phyloP scores from a whole-genome alignment of 2,329 filamentous ascomycete species.

The Nannizziopsis arthrosporioides region DNA sequence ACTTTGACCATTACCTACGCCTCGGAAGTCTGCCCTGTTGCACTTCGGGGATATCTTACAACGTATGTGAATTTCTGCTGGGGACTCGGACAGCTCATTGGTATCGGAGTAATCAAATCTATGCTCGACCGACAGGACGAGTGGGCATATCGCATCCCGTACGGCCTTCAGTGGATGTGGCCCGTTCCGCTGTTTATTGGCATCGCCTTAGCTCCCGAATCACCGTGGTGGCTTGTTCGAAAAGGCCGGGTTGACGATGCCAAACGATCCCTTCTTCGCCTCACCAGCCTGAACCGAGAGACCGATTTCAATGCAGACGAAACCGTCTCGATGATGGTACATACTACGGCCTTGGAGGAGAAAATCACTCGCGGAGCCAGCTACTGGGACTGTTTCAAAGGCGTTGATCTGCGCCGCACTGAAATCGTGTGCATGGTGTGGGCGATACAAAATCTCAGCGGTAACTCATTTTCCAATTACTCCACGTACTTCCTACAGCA shows the following conservation, averaged over 20 bases:
- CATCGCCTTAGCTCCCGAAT: conserved; percentile 40
- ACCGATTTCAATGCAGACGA: conserved; percentile 70
- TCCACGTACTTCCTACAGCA: conserved; percentile 50
- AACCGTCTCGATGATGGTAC: conserved; percentile 83
- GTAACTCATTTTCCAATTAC: conserved; percentile 54
- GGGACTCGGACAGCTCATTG: conserved; percentile 41
- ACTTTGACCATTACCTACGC: conserved; percentile 39
- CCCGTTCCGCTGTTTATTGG: conserved; percentile 39
- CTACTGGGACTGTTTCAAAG: conserved; percentile 76
- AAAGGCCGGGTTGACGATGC: conserved; percentile 38
- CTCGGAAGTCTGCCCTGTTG: conserved; percentile 38
- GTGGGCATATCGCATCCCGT: conserved; percentile 44
- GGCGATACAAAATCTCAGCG: conserved; percentile 53
- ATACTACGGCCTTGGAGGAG: conserved; percentile 71
- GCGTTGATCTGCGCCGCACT: conserved; percentile 64
- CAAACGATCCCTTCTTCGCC: conserved; percentile 31
- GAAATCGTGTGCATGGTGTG: conserved; percentile 59
- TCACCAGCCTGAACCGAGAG: conserved; percentile 42
- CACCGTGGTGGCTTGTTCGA: conserved; percentile 42
- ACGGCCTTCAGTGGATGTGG: conserved; percentile 45
- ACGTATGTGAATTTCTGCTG: conserved; percentile 39
- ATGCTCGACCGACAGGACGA: conserved; percentile 37
- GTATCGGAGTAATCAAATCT: conserved; percentile 40
- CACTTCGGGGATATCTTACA: conserved; percentile 36
- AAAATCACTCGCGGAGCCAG: conserved; percentile 60